Base-by-base conservation (phyloP, 345 rosid genomes). In the Ceriops tagal region DNA sequence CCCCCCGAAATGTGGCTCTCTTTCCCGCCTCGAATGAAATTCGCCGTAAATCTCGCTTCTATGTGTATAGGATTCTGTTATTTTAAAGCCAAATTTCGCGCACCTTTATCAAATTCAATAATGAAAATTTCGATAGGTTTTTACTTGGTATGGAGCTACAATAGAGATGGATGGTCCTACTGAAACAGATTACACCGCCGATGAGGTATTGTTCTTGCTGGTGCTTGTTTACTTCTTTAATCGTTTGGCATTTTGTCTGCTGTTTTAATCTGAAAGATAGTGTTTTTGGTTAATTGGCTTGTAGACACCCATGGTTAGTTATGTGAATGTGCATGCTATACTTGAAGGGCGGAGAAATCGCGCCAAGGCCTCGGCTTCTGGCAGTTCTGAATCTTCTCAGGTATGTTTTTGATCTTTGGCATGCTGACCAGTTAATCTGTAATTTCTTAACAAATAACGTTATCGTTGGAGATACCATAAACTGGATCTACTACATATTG, bases 101-200 rank as follows among this genome's bases (percentile, higher is more conserved):
- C 26, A 5, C 20, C 20, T 60, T 24, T 28, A n/a, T 24, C 13
- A 46, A 8, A 35, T 30, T n/a, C 1, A 52, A 52, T 19, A 20
- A 4, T 16, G 3, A 53, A 64, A 37, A 47, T 53, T 53, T 53
- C 3, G 58, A 66, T 61, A 91, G 98, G 97, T 89, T 61, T 93
- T 91, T 74, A 91, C 97, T 21, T 93, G 96, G 96, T 86, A 86
- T 67, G 97, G 97, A 76, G 98, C 98, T 8, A 89, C 92, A 20
- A 78, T 93, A 65, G 98, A 93, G 79, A 82, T 93, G 84, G 96
- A 91, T 67, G 97, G 96, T 59, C 49, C 75, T 27, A 86, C 95
- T 4, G 98, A 93, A 79, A 89, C 97, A n/a, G 98, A 91, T 82
- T 93, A 93, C 78, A 87, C 86, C 0, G 96, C 96, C 3, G 96